Evolutionary conservation across 2,329 filamentous ascomycete genomes (phyloP), one percentile per base, ranked within the genome.

Genomic region (Lasiodiplodia gonubiensis): DNA sequence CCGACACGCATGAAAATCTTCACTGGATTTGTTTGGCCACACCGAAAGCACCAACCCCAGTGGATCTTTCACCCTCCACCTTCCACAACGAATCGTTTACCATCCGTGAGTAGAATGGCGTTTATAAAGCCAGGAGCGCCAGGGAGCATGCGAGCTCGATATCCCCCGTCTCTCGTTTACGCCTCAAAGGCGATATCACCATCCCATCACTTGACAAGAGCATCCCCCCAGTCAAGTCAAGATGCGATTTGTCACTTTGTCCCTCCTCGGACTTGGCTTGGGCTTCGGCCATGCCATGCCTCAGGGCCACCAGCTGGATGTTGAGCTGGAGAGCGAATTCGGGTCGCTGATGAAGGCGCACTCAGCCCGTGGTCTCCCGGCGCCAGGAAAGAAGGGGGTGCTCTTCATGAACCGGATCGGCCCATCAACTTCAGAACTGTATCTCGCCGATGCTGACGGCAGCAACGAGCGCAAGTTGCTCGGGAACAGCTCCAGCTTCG

Each of bases 371-470:
- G 68, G 68, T 0, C 53, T 70, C 7, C 69, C 64, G n/a, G 69
- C 67, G 33, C 33, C 46, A 37, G 67, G 67, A 35, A 73, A 72
- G 54, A 66, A 70, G 46, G 71, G 69, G 10, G 69, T 68, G 2
- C 68, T 72, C 52, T 68, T 79, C 30, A 76, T 79, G 75, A 80
- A 81, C 68, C 72, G 79, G 8, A 80, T 81, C 57, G 75, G 67
- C 1, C 78, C 79, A 2, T 77, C 75, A 11, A 67, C 67, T 1
- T 72, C 69, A 6, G 68, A 71, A 12, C 66, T 71, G 18, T 72
- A 70, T 51, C 72, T 82, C 6, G 76, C 80, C 48, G 75, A 81
- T 64, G 72, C 75, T 0, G 78, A 83, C 66, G 80, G 80, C 23
- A 80, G 70, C 63, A 75, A 81, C 65, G 79, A 78, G 61, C 74